Evolutionary conservation across 441 rosid genomes (phyloP).

Genomic region (Cnidoscolus chayamansa): DNA sequence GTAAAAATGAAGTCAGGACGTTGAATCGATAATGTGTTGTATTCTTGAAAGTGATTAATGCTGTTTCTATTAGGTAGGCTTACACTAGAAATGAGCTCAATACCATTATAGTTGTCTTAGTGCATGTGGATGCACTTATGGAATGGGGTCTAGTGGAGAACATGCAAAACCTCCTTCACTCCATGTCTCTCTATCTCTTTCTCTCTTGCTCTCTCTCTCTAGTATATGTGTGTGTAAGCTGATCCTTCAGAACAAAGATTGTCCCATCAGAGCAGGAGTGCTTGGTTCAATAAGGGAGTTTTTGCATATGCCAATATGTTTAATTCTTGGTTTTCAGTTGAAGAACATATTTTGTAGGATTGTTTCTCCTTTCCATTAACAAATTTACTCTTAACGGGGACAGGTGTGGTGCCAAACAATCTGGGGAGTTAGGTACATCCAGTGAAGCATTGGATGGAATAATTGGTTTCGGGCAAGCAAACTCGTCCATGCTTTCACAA

Average conservation of each 20-base stretch:
- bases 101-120: not conserved
- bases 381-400: slow-evolving; percentile 15
- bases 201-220: not conserved
- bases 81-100: not conserved
- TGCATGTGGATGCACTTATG: not conserved
- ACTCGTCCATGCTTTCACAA: slow-evolving; percentile 84
- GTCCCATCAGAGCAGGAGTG: not conserved
- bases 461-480: slow-evolving; percentile 86
- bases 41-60: not conserved
- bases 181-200: not conserved
- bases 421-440: slow-evolving; percentile 70
- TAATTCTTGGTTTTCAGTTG: not conserved
- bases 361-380: slow-evolving; percentile 10
- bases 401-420: slow-evolving; percentile 78
- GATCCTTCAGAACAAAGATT: not conserved
- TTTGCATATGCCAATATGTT: not conserved
- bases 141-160: not conserved
- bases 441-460: slow-evolving; percentile 76
- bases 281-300: not conserved
- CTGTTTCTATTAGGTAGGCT: not conserved
- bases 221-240: not conserved
- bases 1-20: not conserved
- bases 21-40: not conserved
- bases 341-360: slow-evolving; percentile 4
- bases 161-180: not conserved